A percentile compares a stretch with the other conserved stretches of the same genome.
Evolutionary conservation across 164 flowering plant genomes (phyloP).

Genomic region (Chimonanthus salicifolius): DNA sequence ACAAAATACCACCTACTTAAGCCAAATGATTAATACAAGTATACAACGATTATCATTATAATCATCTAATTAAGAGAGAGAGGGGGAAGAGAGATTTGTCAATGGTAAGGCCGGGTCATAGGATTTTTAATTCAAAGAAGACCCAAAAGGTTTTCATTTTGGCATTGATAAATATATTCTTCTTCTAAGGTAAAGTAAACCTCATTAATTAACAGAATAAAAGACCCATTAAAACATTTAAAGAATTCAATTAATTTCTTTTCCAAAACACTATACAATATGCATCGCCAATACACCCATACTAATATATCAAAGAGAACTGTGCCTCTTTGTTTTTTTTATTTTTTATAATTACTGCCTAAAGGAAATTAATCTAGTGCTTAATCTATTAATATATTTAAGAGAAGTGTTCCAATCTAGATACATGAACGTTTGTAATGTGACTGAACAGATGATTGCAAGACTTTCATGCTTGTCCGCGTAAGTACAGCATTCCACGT

Average conservation of each 20-base stretch:
- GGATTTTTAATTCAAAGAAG: neutral
- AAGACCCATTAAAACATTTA: no score
- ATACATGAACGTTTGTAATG: no score
- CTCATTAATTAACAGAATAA: neutral
- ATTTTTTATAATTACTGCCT: neutral
- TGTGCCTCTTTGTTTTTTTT: neutral
- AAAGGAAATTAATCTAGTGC: neutral
- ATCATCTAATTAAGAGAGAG: neutral
- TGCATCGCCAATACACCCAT: neutral
- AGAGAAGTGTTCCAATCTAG: neutral
- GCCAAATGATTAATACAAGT: neutral
- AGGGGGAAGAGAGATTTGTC: neutral
- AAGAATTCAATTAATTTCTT: no score
- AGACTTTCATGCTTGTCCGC: neutral
- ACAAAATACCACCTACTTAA: slow-evolving; percentile 1
- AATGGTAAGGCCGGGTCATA: neutral
- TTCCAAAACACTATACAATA: no score
- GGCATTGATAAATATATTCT: neutral
- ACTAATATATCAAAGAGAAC: no score
- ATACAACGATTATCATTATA: neutral
- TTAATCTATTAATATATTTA: no score
- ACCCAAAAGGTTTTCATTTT: neutral
- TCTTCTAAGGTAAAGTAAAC: no score
- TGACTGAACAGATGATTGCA: neutral
- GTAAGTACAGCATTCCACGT: neutral